Percentiles rank a stretch among this genome's conserved stretches.
These are phyloP conservation scores for Phytophthora sansomeana DNA, from an alignment of 352 stramenopile species.

Conservation along the genomic window DNA sequence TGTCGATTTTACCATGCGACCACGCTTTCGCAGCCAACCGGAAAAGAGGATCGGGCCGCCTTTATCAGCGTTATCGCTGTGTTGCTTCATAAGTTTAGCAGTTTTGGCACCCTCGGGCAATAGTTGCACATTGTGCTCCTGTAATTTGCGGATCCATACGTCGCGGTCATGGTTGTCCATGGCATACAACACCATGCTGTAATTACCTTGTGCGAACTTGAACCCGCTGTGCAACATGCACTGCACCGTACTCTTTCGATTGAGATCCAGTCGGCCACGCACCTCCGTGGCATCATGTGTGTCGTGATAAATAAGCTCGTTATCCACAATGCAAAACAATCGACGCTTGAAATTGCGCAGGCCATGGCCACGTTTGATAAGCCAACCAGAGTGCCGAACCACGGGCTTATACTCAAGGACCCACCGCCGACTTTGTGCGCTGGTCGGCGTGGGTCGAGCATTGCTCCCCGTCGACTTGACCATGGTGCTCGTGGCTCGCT, in stretches of 20 bases:
- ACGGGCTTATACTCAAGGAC: slow-evolving; percentile 87
- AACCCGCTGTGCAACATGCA: slow-evolving; percentile 81
- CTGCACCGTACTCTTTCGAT: slow-evolving; percentile 68
- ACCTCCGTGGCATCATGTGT: slow-evolving; percentile 81
- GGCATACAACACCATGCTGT: slow-evolving; percentile 84
- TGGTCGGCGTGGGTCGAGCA: slow-evolving; percentile 52
- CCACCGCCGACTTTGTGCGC: slow-evolving; percentile 70
- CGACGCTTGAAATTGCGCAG: slow-evolving; percentile 88
- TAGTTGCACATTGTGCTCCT: slow-evolving; percentile 75
- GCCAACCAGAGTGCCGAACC: slow-evolving; percentile 85
- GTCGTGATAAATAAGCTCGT: slow-evolving; percentile 89
- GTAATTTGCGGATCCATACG: slow-evolving; percentile 84
- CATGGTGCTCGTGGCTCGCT: slow-evolving; percentile 82
- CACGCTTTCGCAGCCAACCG: slow-evolving; percentile 86
- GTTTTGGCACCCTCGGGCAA: slow-evolving; percentile 64
- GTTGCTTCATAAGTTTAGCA: slow-evolving; percentile 62
- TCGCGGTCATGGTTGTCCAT: slow-evolving; percentile 80
- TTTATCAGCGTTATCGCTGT: slow-evolving; percentile 59
- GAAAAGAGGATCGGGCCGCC: slow-evolving; percentile 70
- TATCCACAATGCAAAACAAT: slow-evolving; percentile 87
- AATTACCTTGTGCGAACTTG: slow-evolving; percentile 74
- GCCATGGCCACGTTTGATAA: slow-evolving; percentile 86
- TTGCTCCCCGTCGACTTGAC: slow-evolving; percentile 60
- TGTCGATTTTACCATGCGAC: slow-evolving; percentile 86
- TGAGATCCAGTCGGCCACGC: slow-evolving; percentile 76